Conservation (phyloP, 306 rosid genomes). For the Casuarina cunninghamiana region DNA sequence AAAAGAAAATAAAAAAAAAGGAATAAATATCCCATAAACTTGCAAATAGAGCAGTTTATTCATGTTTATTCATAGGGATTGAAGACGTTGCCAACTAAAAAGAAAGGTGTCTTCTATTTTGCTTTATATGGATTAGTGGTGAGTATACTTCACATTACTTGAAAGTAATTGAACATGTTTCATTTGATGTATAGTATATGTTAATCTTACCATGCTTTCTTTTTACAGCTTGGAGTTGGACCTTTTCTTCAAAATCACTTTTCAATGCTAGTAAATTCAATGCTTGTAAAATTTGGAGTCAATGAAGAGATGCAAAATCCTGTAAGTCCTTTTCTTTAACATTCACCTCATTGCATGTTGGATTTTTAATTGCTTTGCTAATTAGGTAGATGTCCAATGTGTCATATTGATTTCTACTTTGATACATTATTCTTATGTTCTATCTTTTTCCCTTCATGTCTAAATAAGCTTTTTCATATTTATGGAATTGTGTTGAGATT, state of each 20-base stretch:
- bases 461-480: neutral
- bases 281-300: constrained; percentile 69
- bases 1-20: no score
- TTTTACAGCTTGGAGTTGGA: constrained; percentile 78
- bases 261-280: constrained; percentile 58
- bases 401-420: constrained; percentile 11
- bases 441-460: neutral
- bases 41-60: no score
- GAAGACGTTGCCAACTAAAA: constrained; percentile 83
- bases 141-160: constrained; percentile 33
- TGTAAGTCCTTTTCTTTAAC: constrained; percentile 36
- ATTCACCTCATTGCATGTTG: constrained; percentile 15
- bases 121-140: constrained; percentile 76
- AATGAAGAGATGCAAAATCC: constrained; percentile 85
- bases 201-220: constrained; percentile 10
- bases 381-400: neutral
- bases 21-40: no score
- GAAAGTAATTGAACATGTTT: constrained; percentile 20
- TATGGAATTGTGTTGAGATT: neutral
- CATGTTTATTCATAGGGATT: constrained; percentile 48
- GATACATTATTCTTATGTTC: neutral
- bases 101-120: constrained; percentile 65
- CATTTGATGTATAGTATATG: neutral
- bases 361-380: constrained; percentile 12
- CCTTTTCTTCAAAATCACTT: constrained; percentile 66